Evolutionary conservation across 768 basidiomycete species (phyloP), one percentile per base, ranked within the genome.

Genomic region (Rickenella mellea): DNA sequence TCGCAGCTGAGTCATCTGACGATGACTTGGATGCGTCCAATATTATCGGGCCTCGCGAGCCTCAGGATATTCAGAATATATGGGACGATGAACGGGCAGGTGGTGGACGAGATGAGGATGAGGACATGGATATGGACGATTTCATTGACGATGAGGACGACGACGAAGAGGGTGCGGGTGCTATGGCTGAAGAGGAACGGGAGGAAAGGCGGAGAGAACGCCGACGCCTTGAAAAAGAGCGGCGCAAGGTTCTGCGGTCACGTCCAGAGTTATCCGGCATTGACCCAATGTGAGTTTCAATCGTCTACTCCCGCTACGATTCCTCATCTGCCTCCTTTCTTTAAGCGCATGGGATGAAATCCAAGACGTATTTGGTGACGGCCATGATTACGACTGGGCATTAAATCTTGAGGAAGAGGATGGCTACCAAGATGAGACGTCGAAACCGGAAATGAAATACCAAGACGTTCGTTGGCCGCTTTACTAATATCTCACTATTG

Each of bases 381-480:
- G 96, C 6, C 81, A 84, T 52, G 93, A 98, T 50, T 99, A 94
- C 58, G 91, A 91, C 51, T 93, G 89, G 84, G 93, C 93, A 10
- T 60, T 99, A 33, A 81, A 69, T 35, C 89, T 81, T 5, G 93
- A 93, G 24, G 87, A 89, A 2, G 71, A 71, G 29, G 58, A 55
- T 2, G 63, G 62, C 19, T 65, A 62, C 21, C 77, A 83, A 7
- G 68, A 70, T 20, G 67, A 74, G 20, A 53, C 59, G 14, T 48
- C 53, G n/a, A 88, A 86, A 52, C 67, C 71, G 7, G 83, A 88
- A 41, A 85, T 85, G 71, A 83, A 74, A 56, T 89, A 89, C 53
- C 79, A 83, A 48, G 91, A 96, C 58, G 89, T 94, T 50, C 40
- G 71, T 60, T 36, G 65, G n/a, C n/a, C n/a, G n/a, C n/a, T 53